phyloP scores from a whole-genome alignment of 345 rosid species.

The Heritiera fomes region DNA sequence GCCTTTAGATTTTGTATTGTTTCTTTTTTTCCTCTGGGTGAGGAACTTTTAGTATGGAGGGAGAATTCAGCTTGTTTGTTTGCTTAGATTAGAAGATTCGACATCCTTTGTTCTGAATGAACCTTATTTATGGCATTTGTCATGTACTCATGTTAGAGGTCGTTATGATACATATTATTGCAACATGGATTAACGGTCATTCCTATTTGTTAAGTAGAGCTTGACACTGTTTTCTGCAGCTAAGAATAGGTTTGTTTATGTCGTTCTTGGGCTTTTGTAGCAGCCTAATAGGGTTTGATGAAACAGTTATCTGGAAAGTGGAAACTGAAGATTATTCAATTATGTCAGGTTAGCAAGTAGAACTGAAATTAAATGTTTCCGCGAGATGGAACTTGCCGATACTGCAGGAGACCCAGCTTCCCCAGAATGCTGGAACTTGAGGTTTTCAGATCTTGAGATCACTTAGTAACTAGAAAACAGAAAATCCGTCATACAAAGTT shows the following conservation, averaged over 20 bases:
- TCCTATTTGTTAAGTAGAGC: neutral
- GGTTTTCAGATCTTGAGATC: too few species aligned
- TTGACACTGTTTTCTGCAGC: neutral
- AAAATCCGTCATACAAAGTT: too few species aligned
- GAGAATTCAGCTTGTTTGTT: conserved; percentile 25
- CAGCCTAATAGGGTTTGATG: too few species aligned
- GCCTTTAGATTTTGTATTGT: conserved; percentile 2
- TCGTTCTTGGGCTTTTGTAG: too few species aligned
- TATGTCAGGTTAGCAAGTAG: too few species aligned
- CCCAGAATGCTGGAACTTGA: too few species aligned
- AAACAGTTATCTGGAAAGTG: too few species aligned
- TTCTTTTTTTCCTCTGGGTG: neutral
- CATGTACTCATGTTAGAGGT: neutral
- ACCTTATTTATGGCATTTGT: neutral
- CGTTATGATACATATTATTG: neutral
- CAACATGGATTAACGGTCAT: neutral
- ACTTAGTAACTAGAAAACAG: too few species aligned
- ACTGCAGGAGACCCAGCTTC: too few species aligned
- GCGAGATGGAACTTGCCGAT: neutral
- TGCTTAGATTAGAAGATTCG: conserved; percentile 25
- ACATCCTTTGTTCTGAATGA: neutral
- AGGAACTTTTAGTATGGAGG: conserved; percentile 1
- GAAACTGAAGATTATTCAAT: too few species aligned
- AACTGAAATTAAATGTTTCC: too few species aligned
- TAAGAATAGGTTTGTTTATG: neutral